Conservation (phyloP, 345 rosid genomes). For the Euphorbia lathyris region DNA sequence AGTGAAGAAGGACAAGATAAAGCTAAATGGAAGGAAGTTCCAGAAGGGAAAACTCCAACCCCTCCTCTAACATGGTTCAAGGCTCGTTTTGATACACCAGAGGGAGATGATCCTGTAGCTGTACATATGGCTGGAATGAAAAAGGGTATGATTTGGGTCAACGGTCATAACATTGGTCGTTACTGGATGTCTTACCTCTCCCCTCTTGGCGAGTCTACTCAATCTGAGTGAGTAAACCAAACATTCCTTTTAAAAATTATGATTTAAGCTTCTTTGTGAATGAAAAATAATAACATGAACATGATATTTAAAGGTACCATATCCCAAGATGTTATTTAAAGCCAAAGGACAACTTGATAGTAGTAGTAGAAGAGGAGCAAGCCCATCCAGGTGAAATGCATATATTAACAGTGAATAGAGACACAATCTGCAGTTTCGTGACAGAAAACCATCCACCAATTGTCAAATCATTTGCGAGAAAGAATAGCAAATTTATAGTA, state of each 20-base stretch:
- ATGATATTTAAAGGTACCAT: conserved; percentile 80
- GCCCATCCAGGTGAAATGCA: conserved; percentile 52
- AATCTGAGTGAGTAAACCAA: conserved; percentile 44
- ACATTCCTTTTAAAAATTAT: neutral
- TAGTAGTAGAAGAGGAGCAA: conserved; percentile 63
- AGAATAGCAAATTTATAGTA: conserved; percentile 30
- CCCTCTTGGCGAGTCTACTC: conserved; percentile 64
- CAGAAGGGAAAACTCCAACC: conserved; percentile 25
- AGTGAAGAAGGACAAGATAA: conserved; percentile 47
- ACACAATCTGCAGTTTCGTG: conserved; percentile 64
- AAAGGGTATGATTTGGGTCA: conserved; percentile 85
- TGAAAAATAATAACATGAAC: too few species aligned
- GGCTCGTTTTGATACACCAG: conserved; percentile 74
- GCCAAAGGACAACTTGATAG: conserved; percentile 56
- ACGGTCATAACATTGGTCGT: conserved; percentile 79
- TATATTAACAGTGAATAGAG: conserved; percentile 53
- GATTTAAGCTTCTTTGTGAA: too few species aligned
- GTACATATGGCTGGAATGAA: conserved; percentile 59
- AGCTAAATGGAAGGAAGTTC: conserved; percentile 43
- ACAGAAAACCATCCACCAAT: conserved; percentile 59
- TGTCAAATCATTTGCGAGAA: conserved; percentile 50
- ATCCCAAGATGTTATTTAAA: conserved; percentile 76
- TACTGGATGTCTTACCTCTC: conserved; percentile 74
- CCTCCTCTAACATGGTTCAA: conserved; percentile 72
- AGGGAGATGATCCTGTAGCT: conserved; percentile 53